Base-by-base conservation (phyloP, 768 basidiomycete genomes). In the Amanita brunnescens region DNA sequence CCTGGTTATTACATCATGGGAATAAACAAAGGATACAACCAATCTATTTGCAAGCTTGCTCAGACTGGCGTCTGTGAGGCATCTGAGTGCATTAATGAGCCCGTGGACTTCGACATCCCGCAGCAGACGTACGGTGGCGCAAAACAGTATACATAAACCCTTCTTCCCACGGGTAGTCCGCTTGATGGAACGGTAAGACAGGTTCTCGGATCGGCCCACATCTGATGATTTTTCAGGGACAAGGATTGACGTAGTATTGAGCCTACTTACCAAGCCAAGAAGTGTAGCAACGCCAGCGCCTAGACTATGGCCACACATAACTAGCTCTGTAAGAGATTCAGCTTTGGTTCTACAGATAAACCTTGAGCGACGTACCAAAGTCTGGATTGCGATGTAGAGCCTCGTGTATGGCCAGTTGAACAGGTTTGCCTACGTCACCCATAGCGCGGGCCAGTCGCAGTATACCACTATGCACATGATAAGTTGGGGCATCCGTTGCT, bases 171-270 rank as follows among this genome's bases (percentile, higher is more conserved):
- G 9, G 88, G 87, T 12, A 91, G 73, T 6, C 87, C 87, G 54
- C 85, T 85, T 24, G 82, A 78, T 40, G 73, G 69, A 33, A 78
- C 75, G 0, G 76, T 92, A 37, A 84, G 70, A 55, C 89, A 89
- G 1, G 83, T 91, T 55, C 69, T 74, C 16, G 87, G 86, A 61
- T 90, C 86, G 1, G 88, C 86, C 89, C 89, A 92, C 78, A 87
- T 85, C 88, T 90, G 54, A 44, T 18, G 30, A 21, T 14, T 34
- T 20, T 14, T 23, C 8, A 34, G 23, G n/a, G 37, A 26, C 18
- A 32, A 44, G 16, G 8, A 18, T 20, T 18, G 16, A 18, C 30
- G 16, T 21, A 9, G 6, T 20, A 33, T 35, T 21, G 26, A 40
- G 23, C 12, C 26, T 24, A 64, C 79, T 62, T 57, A 85, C 86